A percentile compares a stretch with the other conserved stretches of the same genome.
Evolutionary conservation across 495 filamentous ascomycete species (phyloP).

Genomic region (Usnea hakonensis): DNA sequence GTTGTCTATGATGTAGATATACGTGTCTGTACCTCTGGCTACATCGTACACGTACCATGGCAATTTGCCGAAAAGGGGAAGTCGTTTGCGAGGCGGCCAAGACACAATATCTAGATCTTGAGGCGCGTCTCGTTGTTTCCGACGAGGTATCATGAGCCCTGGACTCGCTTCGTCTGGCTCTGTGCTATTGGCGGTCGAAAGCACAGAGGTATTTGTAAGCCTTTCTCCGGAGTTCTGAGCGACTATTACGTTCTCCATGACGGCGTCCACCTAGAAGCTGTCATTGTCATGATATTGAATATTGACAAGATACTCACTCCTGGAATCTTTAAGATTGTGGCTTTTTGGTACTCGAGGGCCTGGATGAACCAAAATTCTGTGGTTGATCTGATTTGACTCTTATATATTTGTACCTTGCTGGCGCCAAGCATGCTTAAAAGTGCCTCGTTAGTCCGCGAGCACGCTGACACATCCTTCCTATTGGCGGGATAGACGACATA

Average conservation of each 20-base stretch:
- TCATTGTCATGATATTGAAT: neutral
- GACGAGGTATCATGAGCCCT: neutral
- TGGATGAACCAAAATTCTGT: neutral
- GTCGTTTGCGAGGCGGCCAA: neutral
- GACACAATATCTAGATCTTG: constrained; percentile 3
- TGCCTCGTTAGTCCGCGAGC: neutral
- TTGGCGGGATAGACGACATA: neutral
- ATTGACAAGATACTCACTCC: neutral
- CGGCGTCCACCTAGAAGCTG: neutral
- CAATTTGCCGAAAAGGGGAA: neutral
- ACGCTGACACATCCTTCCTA: neutral
- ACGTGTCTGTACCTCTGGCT: neutral
- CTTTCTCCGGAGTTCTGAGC: neutral
- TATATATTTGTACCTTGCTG: neutral
- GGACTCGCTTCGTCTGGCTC: neutral
- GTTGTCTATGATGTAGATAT: neutral
- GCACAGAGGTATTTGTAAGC: neutral
- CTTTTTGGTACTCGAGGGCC: neutral
- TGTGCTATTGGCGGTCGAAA: neutral
- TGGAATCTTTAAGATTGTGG: neutral
- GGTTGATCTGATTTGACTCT: neutral
- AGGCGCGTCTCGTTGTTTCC: neutral
- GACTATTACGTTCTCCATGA: neutral
- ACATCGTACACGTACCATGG: neutral
- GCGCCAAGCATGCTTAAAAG: neutral